A percentile compares a stretch with the other conserved stretches of the same genome.
phyloP scores from a whole-genome alignment of 2,329 filamentous ascomycete species.

The Fusarium ambrosium region DNA sequence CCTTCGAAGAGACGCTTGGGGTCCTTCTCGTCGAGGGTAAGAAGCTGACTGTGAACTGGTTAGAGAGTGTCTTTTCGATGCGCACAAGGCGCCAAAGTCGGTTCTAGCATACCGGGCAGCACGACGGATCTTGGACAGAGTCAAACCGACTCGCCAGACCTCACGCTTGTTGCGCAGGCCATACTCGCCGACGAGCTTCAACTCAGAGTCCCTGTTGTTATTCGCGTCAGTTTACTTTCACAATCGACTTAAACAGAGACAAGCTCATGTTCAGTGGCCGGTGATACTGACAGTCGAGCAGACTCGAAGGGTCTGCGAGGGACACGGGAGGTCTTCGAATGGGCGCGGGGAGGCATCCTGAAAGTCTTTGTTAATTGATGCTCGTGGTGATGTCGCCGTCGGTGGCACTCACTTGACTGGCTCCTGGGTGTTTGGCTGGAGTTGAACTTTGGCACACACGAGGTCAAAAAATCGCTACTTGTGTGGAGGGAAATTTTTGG shows the following conservation, averaged over 20 bases:
- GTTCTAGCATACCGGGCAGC: slow-evolving; percentile 85
- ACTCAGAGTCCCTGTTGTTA: slow-evolving; percentile 89
- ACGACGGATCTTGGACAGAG: slow-evolving; percentile 99
- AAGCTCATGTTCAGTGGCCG: slow-evolving; percentile 99
- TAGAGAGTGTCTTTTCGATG: slow-evolving; percentile 35
- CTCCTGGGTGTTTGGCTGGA: slow-evolving; percentile 55
- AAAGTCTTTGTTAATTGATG: slow-evolving; percentile 47
- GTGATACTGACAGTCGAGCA: slow-evolving; percentile 97
- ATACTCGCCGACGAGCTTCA: slow-evolving; percentile 99
- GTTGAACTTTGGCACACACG: slow-evolving; percentile 50
- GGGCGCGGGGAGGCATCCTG: slow-evolving; percentile 70
- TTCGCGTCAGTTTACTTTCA: slow-evolving; percentile 77
- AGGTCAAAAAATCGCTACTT: slow-evolving; percentile 48
- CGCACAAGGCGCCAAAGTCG: background rate
- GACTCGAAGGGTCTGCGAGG: slow-evolving; percentile 98
- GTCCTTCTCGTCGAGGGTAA: slow-evolving; percentile 99
- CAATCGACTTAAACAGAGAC: slow-evolving; percentile 96
- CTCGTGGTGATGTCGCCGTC: slow-evolving; percentile 22
- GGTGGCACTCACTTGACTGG: slow-evolving; percentile 56
- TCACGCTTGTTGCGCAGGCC: slow-evolving; percentile 99
- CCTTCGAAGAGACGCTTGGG: slow-evolving; percentile 99
- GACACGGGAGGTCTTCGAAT: slow-evolving; percentile 99
- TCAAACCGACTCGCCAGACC: slow-evolving; percentile 99
- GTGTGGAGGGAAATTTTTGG: slow-evolving; percentile 1
- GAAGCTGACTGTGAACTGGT: slow-evolving; percentile 82